Evolutionary conservation across 176 grass and related monocot species (phyloP), one percentile per base, ranked within the genome.

Genomic region (Oryza punctata): DNA sequence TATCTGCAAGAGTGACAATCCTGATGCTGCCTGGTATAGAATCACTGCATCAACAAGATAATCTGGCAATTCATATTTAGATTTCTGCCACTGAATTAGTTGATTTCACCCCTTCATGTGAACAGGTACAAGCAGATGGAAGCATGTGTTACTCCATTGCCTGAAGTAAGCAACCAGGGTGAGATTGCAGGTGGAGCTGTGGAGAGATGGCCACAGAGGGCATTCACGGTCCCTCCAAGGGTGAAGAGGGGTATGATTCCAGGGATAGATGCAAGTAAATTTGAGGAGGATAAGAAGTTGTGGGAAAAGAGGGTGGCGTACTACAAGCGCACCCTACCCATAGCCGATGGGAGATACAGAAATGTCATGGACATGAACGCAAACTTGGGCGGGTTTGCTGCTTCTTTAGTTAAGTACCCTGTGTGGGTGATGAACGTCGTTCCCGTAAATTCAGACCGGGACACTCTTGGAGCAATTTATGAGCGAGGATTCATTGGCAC

Each of bases 281-380:
- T 98, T 71, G 88, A 98, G 49, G 92, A 98, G 35, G 95, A 98
- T 87, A 95, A 82, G 67, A 90, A 81, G 37, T 18, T 95, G 89
- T 98, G 95, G 95, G 88, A 90, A 19, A 86, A 98, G 67, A 84
- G 95, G 57, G 35, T 91, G 35, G 43, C 82, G 0, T 81, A 95
- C 88, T 98, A 98, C 76, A 91, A 95, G 73, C 87, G 67, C 27
- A 82, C 73, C 40, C 88, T 76, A 3, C 90, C 92, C 68, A 57
- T 98, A 50, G 65, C 85, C 27, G 74, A 93, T 77, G 91, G 85
- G 41, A 71, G 90, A 72, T 98, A 94, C 72, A 88, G 95, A 69
- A 98, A 98, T 81, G 79, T 98, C 52, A 95, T 98, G 95, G 95
- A 98, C 85, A 98, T 98, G 95, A 98, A 95, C 4, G 92, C 95